Evolutionary conservation across 495 filamentous ascomycete genomes (phyloP).

Genomic region (Achaetomiella virescens): DNA sequence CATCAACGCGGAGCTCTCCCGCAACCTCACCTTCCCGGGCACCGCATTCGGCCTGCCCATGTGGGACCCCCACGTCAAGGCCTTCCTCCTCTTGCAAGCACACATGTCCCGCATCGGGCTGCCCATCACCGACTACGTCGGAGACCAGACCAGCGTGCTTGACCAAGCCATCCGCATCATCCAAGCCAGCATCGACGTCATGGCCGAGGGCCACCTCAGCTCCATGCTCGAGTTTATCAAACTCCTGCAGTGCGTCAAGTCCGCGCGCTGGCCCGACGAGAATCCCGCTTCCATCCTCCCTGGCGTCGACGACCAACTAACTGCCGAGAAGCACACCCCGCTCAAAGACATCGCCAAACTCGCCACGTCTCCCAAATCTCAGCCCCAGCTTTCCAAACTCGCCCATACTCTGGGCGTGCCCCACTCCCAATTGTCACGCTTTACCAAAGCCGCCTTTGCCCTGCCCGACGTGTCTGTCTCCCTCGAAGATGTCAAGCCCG

Average conservation of each 20-base stretch:
- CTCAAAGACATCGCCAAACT: not conserved
- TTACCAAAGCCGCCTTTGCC: constrained; percentile 52
- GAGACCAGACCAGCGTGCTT: constrained; percentile 75
- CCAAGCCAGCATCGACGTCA: constrained; percentile 81
- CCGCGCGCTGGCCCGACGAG: constrained; percentile 84
- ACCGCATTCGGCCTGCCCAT: constrained; percentile 62
- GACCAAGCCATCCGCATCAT: constrained; percentile 97
- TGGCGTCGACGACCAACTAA: constrained; percentile 44
- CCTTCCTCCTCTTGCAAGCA: constrained; percentile 88
- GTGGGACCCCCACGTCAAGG: constrained; percentile 98
- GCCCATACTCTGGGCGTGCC: constrained; percentile 37
- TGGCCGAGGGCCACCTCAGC: constrained; percentile 81
- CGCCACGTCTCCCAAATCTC: constrained; percentile 15
- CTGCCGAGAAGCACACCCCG: not conserved
- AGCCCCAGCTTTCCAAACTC: constrained; percentile 38
- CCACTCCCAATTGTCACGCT: constrained; percentile 26
- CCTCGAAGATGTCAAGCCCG: constrained; percentile 52
- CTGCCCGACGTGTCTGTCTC: constrained; percentile 66
- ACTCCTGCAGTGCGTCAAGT: constrained; percentile 86
- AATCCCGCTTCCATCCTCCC: constrained; percentile 74
- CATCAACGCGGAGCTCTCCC: constrained; percentile 87
- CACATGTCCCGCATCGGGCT: constrained; percentile 89
- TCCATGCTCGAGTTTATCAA: constrained; percentile 72
- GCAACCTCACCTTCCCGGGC: constrained; percentile 59
- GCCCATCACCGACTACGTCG: constrained; percentile 95